phyloP scores from a whole-genome alignment of 176 grass and related monocot species.

The Aegilops tauschii region DNA sequence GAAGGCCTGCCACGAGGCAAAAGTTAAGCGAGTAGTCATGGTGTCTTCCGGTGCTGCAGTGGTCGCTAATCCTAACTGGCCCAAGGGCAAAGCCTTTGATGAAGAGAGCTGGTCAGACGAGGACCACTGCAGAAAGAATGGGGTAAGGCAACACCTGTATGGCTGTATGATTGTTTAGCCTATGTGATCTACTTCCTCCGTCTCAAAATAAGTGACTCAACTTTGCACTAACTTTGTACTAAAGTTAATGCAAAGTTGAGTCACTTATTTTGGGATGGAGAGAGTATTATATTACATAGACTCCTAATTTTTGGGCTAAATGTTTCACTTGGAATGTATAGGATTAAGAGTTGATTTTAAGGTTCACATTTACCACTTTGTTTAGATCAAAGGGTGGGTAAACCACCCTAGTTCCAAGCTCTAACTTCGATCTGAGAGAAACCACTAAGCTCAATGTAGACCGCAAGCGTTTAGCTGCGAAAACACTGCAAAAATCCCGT shows the following conservation, averaged over 20 bases:
- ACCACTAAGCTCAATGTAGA: neutral
- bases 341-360: neutral
- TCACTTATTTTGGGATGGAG: too few relatives aligned
- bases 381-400: too few relatives aligned
- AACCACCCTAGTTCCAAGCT: too few relatives aligned
- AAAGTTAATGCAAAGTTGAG: too few relatives aligned
- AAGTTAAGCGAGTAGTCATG: slow-evolving; percentile 69
- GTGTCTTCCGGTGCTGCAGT: slow-evolving; percentile 54
- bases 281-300: neutral
- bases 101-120: slow-evolving; percentile 78
- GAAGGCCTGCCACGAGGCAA: slow-evolving; percentile 62
- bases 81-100: slow-evolving; percentile 49
- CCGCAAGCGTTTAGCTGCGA: neutral
- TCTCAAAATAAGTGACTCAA: too few relatives aligned
- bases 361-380: neutral
- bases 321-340: neutral
- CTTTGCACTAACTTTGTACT: too few relatives aligned
- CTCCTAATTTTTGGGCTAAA: neutral
- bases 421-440: neutral
- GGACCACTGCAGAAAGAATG: slow-evolving; percentile 56
- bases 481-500: neutral
- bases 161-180: too few relatives aligned
- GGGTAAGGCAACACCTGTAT: slow-evolving; percentile 29
- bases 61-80: slow-evolving; percentile 54
- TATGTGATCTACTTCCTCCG: too few relatives aligned